phyloP scores from a whole-genome alignment of 176 grass and related monocot species.

The Echinochloa phyllopogon region DNA sequence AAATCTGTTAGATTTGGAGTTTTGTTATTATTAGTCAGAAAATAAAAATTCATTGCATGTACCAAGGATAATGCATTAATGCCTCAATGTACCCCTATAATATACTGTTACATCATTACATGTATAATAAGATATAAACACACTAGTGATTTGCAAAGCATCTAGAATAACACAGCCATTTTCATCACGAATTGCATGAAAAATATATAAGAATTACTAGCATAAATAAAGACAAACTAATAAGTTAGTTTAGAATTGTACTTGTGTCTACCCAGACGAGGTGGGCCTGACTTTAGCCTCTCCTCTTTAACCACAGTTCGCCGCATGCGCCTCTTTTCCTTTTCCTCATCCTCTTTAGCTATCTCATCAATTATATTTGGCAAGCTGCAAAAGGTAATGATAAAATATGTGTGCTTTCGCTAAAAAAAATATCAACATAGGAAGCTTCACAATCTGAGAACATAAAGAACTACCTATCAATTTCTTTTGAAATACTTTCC shows the following conservation, averaged over 20 bases:
- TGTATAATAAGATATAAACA: not conserved
- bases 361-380: constrained; percentile 86
- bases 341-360: constrained; percentile 92
- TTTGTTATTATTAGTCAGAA: constrained; percentile 26
- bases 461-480: constrained; percentile 67
- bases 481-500: constrained; percentile 75
- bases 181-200: not conserved
- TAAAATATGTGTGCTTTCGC: not conserved
- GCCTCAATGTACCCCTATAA: not conserved
- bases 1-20: constrained; percentile 63
- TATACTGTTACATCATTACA: not conserved
- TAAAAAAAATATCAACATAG: not conserved
- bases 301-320: constrained; percentile 72
- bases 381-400: constrained; percentile 54
- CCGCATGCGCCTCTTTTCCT: constrained; percentile 64
- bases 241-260: constrained; percentile 34
- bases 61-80: constrained; percentile 12
- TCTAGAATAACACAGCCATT: not conserved
- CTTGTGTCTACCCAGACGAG: constrained; percentile 92
- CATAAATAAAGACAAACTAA: not conserved
- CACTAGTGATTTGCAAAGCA: not conserved
- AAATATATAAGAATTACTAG: constrained; percentile 5
- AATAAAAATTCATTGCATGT: constrained; percentile 3
- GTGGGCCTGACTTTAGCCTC: constrained; percentile 74
- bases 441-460: constrained; percentile 13